Conservation (phyloP, 352 stramenopile genomes). For the Elongisporangium senticosum region DNA sequence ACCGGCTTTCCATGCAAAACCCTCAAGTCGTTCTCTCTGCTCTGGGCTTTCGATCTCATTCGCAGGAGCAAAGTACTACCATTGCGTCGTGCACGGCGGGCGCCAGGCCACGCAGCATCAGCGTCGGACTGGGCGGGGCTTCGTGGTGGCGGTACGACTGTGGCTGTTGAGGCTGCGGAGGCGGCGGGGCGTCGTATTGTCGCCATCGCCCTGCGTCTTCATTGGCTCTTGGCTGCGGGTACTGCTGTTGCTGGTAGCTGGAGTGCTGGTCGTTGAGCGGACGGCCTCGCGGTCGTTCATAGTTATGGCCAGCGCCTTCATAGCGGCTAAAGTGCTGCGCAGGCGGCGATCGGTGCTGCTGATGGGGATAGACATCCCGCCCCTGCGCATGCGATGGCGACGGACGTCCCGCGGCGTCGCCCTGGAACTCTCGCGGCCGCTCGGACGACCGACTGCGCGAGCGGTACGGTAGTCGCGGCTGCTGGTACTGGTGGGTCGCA, state of each 20-base stretch:
- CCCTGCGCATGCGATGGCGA: background rate
- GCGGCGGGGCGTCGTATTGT: background rate
- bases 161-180: conserved; percentile 4
- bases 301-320: background rate
- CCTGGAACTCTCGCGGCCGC: background rate
- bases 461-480: background rate
- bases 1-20: conserved; percentile 1
- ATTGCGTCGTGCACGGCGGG: conserved; percentile 54
- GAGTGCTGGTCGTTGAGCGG: background rate
- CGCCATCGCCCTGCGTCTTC: background rate
- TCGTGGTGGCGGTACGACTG: conserved; percentile 3
- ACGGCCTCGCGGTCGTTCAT: background rate
- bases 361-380: background rate
- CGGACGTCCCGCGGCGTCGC: background rate
- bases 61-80: conserved; percentile 27
- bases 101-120: conserved; percentile 57
- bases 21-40: conserved; percentile 2
- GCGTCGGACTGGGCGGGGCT: conserved; percentile 45
- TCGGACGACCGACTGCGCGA: background rate
- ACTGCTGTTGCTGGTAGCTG: background rate
- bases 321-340: background rate
- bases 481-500: background rate
- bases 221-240: background rate
- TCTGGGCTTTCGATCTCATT: conserved; percentile 1
- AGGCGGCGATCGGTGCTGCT: background rate